These are phyloP conservation scores for Aspergillus coremiiformis DNA, from an alignment of 495 filamentous ascomycete genomes.

Conservation along the genomic window DNA sequence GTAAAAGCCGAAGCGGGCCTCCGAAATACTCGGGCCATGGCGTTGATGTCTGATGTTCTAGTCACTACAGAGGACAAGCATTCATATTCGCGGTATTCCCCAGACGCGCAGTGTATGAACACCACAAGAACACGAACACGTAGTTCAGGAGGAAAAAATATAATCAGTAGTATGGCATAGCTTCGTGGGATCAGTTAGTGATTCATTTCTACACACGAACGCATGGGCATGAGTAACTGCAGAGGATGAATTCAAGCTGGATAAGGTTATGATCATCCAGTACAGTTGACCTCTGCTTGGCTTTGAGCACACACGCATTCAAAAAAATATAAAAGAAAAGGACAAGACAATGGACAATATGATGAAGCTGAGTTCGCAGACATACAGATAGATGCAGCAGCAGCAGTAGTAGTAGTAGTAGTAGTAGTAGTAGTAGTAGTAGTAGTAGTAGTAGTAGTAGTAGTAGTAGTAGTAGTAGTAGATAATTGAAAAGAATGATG, in stretches of 20 bases:
- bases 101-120: slow-evolving; percentile 5
- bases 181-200: slow-evolving; percentile 8
- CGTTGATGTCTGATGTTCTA: slow-evolving; percentile 15
- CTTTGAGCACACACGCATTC: not conserved
- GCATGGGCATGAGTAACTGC: not conserved
- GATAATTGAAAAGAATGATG: not conserved
- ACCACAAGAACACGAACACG: not conserved
- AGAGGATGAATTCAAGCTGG: not conserved
- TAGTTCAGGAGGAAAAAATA: not conserved
- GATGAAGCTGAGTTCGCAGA: not conserved
- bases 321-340: not conserved
- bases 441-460: too few species aligned
- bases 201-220: slow-evolving; percentile 12
- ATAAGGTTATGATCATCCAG: not conserved
- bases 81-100: slow-evolving; percentile 10
- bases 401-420: too few species aligned
- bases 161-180: not conserved
- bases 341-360: not conserved
- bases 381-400: not conserved
- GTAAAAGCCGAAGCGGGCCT: slow-evolving; percentile 27
- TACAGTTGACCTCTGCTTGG: not conserved
- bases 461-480: not conserved
- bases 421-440: too few species aligned
- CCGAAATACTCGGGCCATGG: slow-evolving; percentile 35
- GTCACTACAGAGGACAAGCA: slow-evolving; percentile 9